Evolutionary conservation across 106 monocot species (phyloP).

Genomic region (Dioscorea zingiberensis): DNA sequence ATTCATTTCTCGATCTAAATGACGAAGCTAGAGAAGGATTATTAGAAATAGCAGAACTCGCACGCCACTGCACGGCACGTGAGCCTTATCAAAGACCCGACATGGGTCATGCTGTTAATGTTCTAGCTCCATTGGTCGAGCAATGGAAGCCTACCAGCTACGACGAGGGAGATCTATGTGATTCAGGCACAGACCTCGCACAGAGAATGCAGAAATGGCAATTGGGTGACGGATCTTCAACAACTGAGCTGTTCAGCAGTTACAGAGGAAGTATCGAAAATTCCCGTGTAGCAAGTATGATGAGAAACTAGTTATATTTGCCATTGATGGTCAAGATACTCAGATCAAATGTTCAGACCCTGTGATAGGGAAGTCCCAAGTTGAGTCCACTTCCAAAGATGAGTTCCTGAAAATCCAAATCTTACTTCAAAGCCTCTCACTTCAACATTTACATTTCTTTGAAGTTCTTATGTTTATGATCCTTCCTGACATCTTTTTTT

Average conservation of each 20-base stretch:
- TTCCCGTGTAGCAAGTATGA: background rate
- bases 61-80: constrained; percentile 77
- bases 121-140: constrained; percentile 58
- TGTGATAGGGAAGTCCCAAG: too few relatives aligned
- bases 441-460: too few relatives aligned
- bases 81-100: constrained; percentile 73
- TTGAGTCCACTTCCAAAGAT: too few relatives aligned
- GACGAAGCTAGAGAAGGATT: constrained; percentile 36
- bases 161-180: constrained; percentile 13
- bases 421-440: too few relatives aligned
- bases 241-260: constrained; percentile 13
- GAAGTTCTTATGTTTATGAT: too few relatives aligned
- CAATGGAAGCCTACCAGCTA: constrained; percentile 61
- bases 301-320: too few relatives aligned
- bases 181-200: constrained; percentile 31
- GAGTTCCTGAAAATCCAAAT: too few relatives aligned
- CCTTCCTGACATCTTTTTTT: too few relatives aligned
- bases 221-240: constrained; percentile 25
- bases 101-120: constrained; percentile 85
- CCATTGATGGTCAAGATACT: too few relatives aligned
- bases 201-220: constrained; percentile 57
- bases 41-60: constrained; percentile 60
- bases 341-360: too few relatives aligned
- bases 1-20: constrained; percentile 40
- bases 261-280: constrained; percentile 3